A percentile compares a stretch with the other conserved stretches of the same genome.
phyloP scores from a whole-genome alignment of 75 land plant species.

The Cupressus sempervirens region DNA sequence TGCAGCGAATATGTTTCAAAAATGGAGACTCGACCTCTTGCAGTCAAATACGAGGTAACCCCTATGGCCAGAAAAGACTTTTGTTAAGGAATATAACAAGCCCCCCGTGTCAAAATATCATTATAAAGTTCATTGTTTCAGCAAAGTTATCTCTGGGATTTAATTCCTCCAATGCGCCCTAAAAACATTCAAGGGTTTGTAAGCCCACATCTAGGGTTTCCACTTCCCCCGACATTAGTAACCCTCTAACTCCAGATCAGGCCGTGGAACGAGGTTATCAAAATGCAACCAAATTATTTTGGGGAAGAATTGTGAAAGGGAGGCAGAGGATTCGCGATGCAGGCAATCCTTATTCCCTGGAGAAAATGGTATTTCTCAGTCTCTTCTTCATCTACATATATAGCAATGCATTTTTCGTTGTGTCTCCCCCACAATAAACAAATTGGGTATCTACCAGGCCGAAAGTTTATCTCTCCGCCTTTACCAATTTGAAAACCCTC shows the following conservation, averaged over 20 bases:
- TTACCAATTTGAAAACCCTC: constrained; percentile 7
- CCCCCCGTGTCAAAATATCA: background rate
- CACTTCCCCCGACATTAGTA: background rate
- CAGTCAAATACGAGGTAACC: background rate
- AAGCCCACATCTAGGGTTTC: background rate
- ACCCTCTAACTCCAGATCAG: background rate
- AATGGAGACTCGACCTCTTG: background rate
- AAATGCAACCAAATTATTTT: background rate
- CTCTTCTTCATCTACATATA: background rate
- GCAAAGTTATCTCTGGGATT: background rate
- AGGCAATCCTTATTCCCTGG: background rate
- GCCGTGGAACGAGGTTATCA: background rate
- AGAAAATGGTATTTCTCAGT: background rate
- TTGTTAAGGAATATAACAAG: background rate
- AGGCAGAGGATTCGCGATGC: background rate
- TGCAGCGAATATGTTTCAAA: background rate
- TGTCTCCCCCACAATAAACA: background rate
- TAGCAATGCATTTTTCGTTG: background rate
- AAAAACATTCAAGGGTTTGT: background rate
- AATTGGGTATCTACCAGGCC: background rate
- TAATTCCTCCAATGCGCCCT: background rate
- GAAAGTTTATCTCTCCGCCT: background rate
- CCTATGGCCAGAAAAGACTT: background rate
- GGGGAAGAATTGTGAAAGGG: background rate
- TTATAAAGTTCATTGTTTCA: background rate